Conservation (phyloP, 305 asterid genomes). For the Fraxinus floribunda region DNA sequence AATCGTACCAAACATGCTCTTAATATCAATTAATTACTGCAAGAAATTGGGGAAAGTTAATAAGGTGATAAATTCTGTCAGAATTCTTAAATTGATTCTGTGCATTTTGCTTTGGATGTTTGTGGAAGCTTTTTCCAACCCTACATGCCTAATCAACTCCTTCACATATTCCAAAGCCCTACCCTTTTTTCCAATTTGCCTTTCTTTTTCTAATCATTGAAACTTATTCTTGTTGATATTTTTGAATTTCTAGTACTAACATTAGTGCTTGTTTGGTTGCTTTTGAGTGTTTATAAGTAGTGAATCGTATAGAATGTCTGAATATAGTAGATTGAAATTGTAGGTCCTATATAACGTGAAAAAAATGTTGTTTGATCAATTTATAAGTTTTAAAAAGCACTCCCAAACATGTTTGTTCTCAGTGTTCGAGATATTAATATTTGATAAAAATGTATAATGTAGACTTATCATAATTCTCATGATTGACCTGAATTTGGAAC, state of each 20-base stretch:
- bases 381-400: too few relatives aligned
- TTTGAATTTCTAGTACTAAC: background rate
- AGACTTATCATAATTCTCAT: background rate
- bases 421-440: background rate
- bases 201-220: background rate
- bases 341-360: background rate
- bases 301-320: background rate
- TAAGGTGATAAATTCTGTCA: background rate
- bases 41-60: background rate
- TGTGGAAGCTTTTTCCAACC: constrained; percentile 8
- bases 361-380: background rate
- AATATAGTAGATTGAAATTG: too few relatives aligned
- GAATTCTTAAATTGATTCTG: background rate
- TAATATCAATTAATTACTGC: background rate
- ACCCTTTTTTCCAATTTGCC: background rate
- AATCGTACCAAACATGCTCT: too few relatives aligned
- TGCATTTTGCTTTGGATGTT: constrained; percentile 7
- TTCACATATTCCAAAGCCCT: constrained; percentile 17
- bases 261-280: background rate
- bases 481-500: background rate
- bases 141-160: constrained; percentile 22
- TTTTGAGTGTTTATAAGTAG: background rate
- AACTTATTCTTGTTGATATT: background rate
- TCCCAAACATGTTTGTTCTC: background rate
- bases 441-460: background rate